A percentile compares a stretch with the other conserved stretches of the same genome.
phyloP scores from a whole-genome alignment of 176 grass and related monocot species.

The Oryza meridionalis region DNA sequence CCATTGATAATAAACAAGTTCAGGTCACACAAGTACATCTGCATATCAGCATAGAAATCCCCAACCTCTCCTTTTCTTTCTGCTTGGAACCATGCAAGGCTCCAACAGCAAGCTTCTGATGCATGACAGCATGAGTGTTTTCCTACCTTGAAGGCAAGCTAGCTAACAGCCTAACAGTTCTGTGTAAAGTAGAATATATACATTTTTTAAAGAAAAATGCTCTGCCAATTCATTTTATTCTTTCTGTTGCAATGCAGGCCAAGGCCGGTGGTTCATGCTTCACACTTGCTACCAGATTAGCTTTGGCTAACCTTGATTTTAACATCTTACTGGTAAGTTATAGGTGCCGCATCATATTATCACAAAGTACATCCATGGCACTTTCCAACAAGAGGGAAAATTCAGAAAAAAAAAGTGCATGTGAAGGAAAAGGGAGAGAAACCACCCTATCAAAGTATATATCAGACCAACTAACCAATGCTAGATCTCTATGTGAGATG shows the following conservation, averaged over 20 bases:
- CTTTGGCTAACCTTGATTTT: slow-evolving; percentile 36
- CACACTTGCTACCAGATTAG: not conserved
- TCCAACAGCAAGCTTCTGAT: slow-evolving; percentile 27
- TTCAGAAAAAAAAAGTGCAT: no score
- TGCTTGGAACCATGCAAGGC: slow-evolving; percentile 31
- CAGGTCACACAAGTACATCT: not conserved
- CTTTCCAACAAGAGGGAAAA: slow-evolving; percentile 4
- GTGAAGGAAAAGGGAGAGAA: not conserved
- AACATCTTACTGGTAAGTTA: slow-evolving; percentile 17
- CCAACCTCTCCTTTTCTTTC: not conserved
- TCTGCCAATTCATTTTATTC: not conserved
- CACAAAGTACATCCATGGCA: slow-evolving; percentile 21
- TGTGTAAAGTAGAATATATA: no score
- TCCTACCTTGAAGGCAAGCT: slow-evolving; percentile 49
- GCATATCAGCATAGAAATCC: not conserved
- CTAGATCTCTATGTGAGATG: slow-evolving; percentile 1
- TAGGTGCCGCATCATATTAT: not conserved
- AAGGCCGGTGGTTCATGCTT: not conserved
- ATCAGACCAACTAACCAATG: not conserved
- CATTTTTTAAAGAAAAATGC: no score
- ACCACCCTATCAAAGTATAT: not conserved
- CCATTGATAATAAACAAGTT: not conserved
- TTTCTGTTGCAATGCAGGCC: not conserved
- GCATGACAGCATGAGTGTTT: not conserved
- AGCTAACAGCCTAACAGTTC: slow-evolving; percentile 16